Base-by-base conservation (phyloP, 2,329 filamentous ascomycete species). In the Sporothrix protearum region DNA sequence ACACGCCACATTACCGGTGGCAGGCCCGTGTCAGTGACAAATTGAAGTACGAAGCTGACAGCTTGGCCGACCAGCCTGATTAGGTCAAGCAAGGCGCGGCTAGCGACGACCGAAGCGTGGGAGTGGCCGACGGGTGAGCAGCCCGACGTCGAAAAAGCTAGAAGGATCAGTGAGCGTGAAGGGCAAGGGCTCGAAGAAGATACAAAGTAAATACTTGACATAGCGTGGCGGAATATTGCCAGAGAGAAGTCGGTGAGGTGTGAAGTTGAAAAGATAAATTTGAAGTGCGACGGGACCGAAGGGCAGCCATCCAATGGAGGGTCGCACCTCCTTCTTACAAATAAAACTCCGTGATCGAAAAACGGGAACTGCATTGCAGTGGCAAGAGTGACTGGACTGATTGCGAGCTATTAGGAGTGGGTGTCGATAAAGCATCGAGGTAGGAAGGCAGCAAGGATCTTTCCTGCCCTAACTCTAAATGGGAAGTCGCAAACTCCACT, bases 291-390 rank as follows among this genome's bases (percentile, higher is more conserved):
- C 33, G 55, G 28, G 8, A 42, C 10, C n/a, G n/a, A 63, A 63
- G 57, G 36, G 25, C n/a, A 39, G 19, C 25, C 36, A 42, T 28
- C 12, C 47, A 39, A 28, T n/a, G 39, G 61, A n/a, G n/a, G 61
- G 39, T 66, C 61, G 61, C 61, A 33, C 61, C 61, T 64, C 28
- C 59, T 66, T 42, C 59, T 47, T 66, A 22, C 61, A 47, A 66
- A 47, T 19, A 64, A 22, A 66, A 33, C 61, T 66, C 61, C 42
- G 61, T 16, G 61, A 30, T 47, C 39, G 28, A 47, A 39, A 30
- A 45, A 47, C 9, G 61, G 61, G 22, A 45, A 47, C 12, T 7
- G 19, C 49, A 22, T 22, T 25, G 19, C 7, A 25, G 49, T 51
- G 14, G 55, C 55, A 61, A 61, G 55, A 36, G 16, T 30, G 55